A percentile compares a stretch with the other conserved stretches of the same genome.
These are phyloP conservation scores for Myriosclerotinia duriaeana DNA, from an alignment of 2,329 filamentous ascomycete genomes.

Conservation along the genomic window DNA sequence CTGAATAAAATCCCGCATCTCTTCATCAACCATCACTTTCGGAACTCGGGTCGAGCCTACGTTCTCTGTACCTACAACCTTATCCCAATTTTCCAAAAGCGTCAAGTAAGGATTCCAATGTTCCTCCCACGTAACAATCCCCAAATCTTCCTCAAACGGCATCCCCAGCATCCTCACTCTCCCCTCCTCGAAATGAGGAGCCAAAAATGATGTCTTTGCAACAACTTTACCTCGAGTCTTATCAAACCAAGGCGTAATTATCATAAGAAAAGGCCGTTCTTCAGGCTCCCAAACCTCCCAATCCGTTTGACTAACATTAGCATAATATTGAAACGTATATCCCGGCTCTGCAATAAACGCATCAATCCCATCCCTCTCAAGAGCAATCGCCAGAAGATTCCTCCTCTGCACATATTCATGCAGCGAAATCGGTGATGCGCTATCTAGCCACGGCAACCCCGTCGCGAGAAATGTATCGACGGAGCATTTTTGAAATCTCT, in stretches of 20 bases:
- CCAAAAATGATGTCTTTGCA: conserved; percentile 58
- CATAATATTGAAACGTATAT: conserved; percentile 64
- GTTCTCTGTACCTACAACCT: conserved; percentile 18
- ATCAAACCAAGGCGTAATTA: conserved; percentile 51
- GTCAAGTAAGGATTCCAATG: conserved; percentile 64
- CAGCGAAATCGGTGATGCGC: not conserved
- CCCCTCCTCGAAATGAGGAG: conserved; percentile 60
- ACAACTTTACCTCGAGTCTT: conserved; percentile 44
- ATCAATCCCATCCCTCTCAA: conserved; percentile 52
- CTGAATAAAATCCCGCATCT: conserved; percentile 63
- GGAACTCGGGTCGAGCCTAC: conserved; percentile 29
- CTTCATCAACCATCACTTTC: conserved; percentile 63
- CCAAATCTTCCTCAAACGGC: conserved; percentile 51
- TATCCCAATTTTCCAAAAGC: conserved; percentile 46
- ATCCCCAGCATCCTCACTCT: conserved; percentile 59
- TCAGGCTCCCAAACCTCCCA: conserved; percentile 68
- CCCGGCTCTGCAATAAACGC: conserved; percentile 64
- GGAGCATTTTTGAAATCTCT: not conserved
- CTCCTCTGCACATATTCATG: conserved; percentile 47
- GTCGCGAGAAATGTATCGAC: conserved; percentile 3
- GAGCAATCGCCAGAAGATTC: conserved; percentile 55
- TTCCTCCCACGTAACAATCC: conserved; percentile 61
- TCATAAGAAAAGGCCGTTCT: conserved; percentile 62
- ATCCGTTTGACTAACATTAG: conserved; percentile 58
- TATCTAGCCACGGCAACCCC: conserved; percentile 8